These are phyloP conservation scores for Hanseniaspora jakobsenii DNA, from an alignment of 805 yeast species.

Conservation along the genomic window DNA sequence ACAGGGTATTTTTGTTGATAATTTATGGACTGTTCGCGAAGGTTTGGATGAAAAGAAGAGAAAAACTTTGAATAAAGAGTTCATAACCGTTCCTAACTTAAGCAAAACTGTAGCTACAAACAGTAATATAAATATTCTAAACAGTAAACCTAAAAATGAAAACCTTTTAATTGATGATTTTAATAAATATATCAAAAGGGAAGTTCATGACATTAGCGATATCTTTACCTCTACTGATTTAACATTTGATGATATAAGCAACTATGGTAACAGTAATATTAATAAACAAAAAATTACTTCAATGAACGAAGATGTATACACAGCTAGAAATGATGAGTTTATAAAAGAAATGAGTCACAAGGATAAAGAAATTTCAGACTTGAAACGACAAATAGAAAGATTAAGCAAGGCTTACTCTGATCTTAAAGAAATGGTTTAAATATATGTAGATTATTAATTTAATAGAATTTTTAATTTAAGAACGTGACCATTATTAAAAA, in stretches of 20 bases:
- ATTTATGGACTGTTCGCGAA: slow-evolving; percentile 20
- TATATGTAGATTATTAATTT: no score
- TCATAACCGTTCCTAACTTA: slow-evolving; percentile 20
- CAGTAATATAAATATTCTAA: background rate
- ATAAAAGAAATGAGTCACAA: slow-evolving; percentile 17
- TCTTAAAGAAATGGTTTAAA: slow-evolving; percentile 35
- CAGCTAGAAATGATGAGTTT: slow-evolving; percentile 14
- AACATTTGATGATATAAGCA: slow-evolving; percentile 1
- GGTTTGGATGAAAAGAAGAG: background rate
- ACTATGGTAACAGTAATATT: background rate
- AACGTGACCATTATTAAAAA: no score
- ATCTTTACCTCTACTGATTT: background rate
- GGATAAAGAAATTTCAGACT: slow-evolving; percentile 27
- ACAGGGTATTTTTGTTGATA: slow-evolving; percentile 11
- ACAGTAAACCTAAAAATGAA: background rate
- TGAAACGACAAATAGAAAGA: slow-evolving; percentile 37
- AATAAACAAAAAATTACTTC: background rate
- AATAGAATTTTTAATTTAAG: no score
- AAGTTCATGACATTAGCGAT: background rate
- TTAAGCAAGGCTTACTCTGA: slow-evolving; percentile 50
- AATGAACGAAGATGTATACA: background rate
- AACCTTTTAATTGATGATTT: slow-evolving; percentile 7
- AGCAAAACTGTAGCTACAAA: slow-evolving; percentile 2
- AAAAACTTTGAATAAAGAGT: slow-evolving; percentile 19
- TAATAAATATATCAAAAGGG: slow-evolving; percentile 7